Conservation (phyloP, 1,284 basidiomycete species). For the Apiotrichum veenhuisii region DNA sequence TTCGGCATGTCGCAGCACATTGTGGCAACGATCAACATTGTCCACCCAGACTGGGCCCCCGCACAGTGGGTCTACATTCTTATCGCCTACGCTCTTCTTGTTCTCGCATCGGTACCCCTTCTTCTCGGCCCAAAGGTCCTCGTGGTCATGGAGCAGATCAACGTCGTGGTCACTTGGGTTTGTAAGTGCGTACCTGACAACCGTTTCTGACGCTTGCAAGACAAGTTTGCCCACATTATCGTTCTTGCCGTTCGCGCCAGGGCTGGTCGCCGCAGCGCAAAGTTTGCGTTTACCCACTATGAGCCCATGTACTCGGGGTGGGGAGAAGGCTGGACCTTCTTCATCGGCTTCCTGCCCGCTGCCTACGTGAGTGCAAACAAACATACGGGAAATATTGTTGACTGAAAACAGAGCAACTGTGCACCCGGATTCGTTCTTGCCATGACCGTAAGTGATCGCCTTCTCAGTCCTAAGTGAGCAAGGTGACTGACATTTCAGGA, state of each 20-base stretch:
- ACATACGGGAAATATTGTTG: too few species aligned
- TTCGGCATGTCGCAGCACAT: slow-evolving; percentile 18
- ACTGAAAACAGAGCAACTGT: slow-evolving; percentile 1
- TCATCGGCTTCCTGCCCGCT: slow-evolving; percentile 18
- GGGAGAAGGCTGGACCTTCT: slow-evolving; percentile 17
- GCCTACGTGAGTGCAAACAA: slow-evolving; percentile 3
- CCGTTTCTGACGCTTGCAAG: too few species aligned
- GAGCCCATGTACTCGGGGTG: slow-evolving; percentile 13
- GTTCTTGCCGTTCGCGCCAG: slow-evolving; percentile 13
- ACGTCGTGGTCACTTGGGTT: slow-evolving; percentile 11
- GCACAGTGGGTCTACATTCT: slow-evolving; percentile 14
- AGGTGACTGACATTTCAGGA: not conserved
- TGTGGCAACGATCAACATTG: slow-evolving; percentile 15
- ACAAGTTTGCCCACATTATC: slow-evolving; percentile 13
- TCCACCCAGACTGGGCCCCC: slow-evolving; percentile 14
- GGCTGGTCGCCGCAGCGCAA: slow-evolving; percentile 13
- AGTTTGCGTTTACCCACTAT: slow-evolving; percentile 19
- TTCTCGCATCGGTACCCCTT: slow-evolving; percentile 9
- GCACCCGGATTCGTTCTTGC: slow-evolving; percentile 16
- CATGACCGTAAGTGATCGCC: slow-evolving; percentile 4
- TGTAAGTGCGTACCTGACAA: not conserved
- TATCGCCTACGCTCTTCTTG: slow-evolving; percentile 12
- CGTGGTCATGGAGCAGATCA: slow-evolving; percentile 7
- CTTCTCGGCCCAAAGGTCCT: slow-evolving; percentile 7
- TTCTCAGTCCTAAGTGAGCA: too few species aligned